Evolutionary conservation across 768 basidiomycete genomes (phyloP).

Genomic region (Sarcodon sp.): DNA sequence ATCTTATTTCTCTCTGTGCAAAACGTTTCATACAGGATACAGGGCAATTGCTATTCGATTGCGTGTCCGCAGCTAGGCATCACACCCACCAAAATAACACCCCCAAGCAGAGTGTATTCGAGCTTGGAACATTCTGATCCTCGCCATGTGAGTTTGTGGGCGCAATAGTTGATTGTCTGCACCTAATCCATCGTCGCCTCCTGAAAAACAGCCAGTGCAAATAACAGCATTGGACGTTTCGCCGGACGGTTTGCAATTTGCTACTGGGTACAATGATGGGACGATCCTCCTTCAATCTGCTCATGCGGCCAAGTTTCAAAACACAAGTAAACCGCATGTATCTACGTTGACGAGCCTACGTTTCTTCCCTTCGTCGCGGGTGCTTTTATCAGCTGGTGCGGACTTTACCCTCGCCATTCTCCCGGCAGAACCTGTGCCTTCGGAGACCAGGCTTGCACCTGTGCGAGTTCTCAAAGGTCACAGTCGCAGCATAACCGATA

Average conservation of each 20-base stretch:
- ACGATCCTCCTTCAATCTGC: constrained; percentile 37
- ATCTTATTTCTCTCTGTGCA: background rate
- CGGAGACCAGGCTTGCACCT: constrained; percentile 23
- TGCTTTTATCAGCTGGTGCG: constrained; percentile 54
- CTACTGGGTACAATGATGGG: constrained; percentile 49
- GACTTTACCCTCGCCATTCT: constrained; percentile 60
- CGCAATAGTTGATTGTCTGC: no score
- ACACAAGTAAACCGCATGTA: constrained; percentile 28
- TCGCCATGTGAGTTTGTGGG: constrained; percentile 9
- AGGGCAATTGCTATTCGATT: constrained; percentile 24
- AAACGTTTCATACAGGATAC: constrained; percentile 1
- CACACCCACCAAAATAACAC: constrained; percentile 28
- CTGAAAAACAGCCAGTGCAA: constrained; percentile 27
- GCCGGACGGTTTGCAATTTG: constrained; percentile 43
- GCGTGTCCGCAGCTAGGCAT: constrained; percentile 37
- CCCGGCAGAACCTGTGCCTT: constrained; percentile 33
- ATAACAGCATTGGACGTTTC: constrained; percentile 56
- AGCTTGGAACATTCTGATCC: constrained; percentile 32
- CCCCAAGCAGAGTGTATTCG: constrained; percentile 38
- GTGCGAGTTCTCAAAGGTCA: constrained; percentile 58
- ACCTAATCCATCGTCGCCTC: background rate
- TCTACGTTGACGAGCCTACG: constrained; percentile 42
- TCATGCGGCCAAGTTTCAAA: constrained; percentile 8
- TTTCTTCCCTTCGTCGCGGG: constrained; percentile 63
- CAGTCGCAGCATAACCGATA: constrained; percentile 47